Base-by-base conservation (phyloP, 1,284 basidiomycete species). In the Malassezia nana region DNA sequence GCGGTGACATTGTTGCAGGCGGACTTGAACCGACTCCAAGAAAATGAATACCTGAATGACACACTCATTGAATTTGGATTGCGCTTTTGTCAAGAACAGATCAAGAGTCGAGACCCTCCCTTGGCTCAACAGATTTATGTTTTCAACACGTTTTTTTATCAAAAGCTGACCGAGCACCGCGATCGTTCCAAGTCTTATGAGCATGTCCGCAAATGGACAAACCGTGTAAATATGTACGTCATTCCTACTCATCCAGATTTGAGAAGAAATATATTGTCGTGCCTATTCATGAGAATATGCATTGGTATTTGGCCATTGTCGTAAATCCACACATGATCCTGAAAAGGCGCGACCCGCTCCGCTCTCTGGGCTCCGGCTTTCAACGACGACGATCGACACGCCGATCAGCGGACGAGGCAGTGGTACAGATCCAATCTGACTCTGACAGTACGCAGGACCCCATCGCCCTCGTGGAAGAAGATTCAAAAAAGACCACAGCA, bases 121-220 rank as follows among this genome's bases (percentile, higher is more conserved):
- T 75, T 87, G 10, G 85, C 82, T 2, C 80, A 84, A 6, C 79
- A 87, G 62, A 80, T 92, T 2, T 83, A 95, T 69, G 80, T 98
- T 6, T 96, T 98, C 78, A 96, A 84, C 72, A 90, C 91, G 0
- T 99, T 95, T 77, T 96, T 99, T 76, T 96, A 89, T 78, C 87
- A 90, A 76, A 90, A 91, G 69, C 77, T 98, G n/a, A 84, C 83
- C 55, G 80, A 80, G 58, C 83, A 48, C 22, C 44, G 59, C 16
- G 38, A 60, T 15, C 44, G 41, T 6, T 47, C 49, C 29, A 51
- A 84, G 47, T 84, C 84, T 15, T 96, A 91, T 69, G 77, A 84
- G 30, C 85, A 84, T 51, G 87, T 99, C 47, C 81, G 82, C 25
- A 94, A 92, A 74, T 99, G 94, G 94, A 98, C 92, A 0, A 81